A percentile compares a stretch with the other conserved stretches of the same genome.
Conservation (phyloP, 1,284 basidiomycete species). For the Sanghuangporus weigelae region DNA sequence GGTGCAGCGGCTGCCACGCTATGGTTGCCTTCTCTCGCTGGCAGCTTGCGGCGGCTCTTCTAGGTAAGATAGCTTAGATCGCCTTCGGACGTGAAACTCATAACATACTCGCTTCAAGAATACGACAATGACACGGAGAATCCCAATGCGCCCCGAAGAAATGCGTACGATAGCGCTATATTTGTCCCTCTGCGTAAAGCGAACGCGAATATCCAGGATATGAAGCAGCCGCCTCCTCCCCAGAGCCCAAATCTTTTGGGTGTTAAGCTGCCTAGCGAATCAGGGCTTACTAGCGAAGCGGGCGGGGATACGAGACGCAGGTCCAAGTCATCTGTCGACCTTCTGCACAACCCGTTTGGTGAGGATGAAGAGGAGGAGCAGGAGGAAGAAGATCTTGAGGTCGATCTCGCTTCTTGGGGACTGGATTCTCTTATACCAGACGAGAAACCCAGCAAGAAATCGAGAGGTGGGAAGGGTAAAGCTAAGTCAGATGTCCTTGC, state of each 20-base stretch:
- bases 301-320: conserved; percentile 29
- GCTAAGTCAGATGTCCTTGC: conserved; percentile 46
- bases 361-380: conserved; percentile 47
- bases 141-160: conserved; percentile 51
- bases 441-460: conserved; percentile 29
- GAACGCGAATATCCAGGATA: conserved; percentile 37
- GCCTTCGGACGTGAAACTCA: not conserved
- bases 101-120: conserved; percentile 38
- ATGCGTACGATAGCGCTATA: conserved; percentile 77
- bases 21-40: conserved; percentile 59
- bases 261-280: conserved; percentile 57
- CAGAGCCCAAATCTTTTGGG: conserved; percentile 62
- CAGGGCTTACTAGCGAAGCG: conserved; percentile 43
- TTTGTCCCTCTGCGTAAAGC: conserved; percentile 63
- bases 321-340: conserved; percentile 50
- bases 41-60: conserved; percentile 72
- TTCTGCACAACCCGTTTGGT: conserved; percentile 66
- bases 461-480: conserved; percentile 36
- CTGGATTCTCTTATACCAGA: conserved; percentile 70
- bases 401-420: conserved; percentile 80
- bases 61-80: conserved; percentile 43
- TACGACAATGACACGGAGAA: conserved; percentile 77
- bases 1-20: not conserved
- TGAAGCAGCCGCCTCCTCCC: conserved; percentile 29
- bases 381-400: conserved; percentile 54